Evolutionary conservation across 345 rosid species (phyloP).

Genomic region (Sisymbrium irio): DNA sequence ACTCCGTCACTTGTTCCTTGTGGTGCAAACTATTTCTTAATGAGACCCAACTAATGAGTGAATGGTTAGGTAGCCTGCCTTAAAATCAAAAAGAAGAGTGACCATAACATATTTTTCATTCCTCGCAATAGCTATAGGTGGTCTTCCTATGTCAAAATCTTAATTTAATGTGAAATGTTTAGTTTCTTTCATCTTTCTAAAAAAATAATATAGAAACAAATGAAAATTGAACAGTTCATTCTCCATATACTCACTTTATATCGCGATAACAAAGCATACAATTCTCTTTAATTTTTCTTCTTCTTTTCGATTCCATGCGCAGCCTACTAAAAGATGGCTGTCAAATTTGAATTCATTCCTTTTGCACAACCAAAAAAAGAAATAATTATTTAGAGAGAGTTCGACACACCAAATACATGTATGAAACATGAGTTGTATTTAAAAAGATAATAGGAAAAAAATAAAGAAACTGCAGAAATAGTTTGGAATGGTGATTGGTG

Average conservation of each 20-base stretch:
- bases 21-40: background rate
- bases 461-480: background rate
- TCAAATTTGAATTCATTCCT: background rate
- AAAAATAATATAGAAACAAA: too few species aligned
- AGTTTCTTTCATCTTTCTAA: too few species aligned
- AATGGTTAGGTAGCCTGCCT: too few species aligned
- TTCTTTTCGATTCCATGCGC: background rate
- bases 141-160: too few species aligned
- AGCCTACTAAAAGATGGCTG: background rate
- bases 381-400: background rate
- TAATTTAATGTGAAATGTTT: too few species aligned
- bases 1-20: too few species aligned
- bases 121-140: too few species aligned
- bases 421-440: too few species aligned
- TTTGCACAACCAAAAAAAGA: background rate
- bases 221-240: background rate
- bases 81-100: too few species aligned
- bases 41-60: too few species aligned
- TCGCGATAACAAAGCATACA: constrained; percentile 18
- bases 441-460: too few species aligned
- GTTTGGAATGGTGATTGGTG: background rate
- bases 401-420: background rate
- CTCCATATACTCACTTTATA: constrained; percentile 10
- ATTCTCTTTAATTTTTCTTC: background rate
- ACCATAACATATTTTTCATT: too few species aligned